A percentile compares a stretch with the other conserved stretches of the same genome.
Evolutionary conservation across 2,329 filamentous ascomycete species (phyloP).

Genomic region (Aspergillus fischeri): DNA sequence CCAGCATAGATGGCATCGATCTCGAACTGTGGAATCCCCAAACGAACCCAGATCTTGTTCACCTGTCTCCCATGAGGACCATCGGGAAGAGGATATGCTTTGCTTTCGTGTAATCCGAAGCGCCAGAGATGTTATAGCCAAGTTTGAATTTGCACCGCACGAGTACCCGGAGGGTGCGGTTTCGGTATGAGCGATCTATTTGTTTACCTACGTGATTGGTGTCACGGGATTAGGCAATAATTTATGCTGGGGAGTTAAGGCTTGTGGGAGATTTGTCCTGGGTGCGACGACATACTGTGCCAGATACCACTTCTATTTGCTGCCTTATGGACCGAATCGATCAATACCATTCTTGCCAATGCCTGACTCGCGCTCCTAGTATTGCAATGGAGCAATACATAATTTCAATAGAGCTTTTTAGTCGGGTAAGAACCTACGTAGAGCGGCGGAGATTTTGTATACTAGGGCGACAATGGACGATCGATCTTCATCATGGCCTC

Average conservation of each 20-base stretch:
- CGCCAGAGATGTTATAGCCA: conserved; percentile 31
- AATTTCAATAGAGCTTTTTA: not conserved
- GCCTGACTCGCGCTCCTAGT: not conserved
- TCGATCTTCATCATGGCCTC: not conserved
- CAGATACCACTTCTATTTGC: not conserved
- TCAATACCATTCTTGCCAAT: not conserved
- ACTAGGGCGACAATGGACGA: not conserved
- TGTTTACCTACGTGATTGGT: not conserved
- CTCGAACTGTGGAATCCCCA: not conserved
- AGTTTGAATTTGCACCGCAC: conserved; percentile 31
- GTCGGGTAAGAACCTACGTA: not conserved
- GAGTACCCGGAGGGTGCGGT: conserved; percentile 30
- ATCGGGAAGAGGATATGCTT: conserved; percentile 27
- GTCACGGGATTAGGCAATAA: not conserved
- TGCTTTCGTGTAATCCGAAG: conserved; percentile 33
- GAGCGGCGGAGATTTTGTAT: not conserved
- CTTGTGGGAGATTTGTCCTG: not conserved
- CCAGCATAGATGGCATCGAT: conserved; percentile 40
- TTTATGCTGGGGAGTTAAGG: not conserved
- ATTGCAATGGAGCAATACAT: not conserved
- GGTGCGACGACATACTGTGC: not conserved
- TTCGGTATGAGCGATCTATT: not conserved
- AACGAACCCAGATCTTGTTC: not conserved
- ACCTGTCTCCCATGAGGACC: not conserved
- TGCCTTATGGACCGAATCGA: not conserved